These are phyloP conservation scores for Solanum lycopersicoides DNA, from an alignment of 257 asterid genomes.

Conservation along the genomic window DNA sequence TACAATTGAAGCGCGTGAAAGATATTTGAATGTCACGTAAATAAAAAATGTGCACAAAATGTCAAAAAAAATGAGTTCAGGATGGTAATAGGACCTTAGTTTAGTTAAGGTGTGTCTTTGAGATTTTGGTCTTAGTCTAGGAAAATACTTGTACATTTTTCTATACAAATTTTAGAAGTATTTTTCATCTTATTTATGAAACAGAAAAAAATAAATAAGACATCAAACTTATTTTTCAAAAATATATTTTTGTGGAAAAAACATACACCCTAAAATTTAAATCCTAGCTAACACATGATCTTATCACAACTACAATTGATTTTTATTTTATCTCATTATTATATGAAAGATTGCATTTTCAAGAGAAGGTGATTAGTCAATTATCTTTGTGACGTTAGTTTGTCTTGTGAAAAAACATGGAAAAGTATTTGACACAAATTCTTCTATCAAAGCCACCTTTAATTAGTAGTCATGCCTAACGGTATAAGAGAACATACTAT, in stretches of 20 bases:
- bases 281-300: background rate
- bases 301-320: background rate
- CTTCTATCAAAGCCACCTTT: background rate
- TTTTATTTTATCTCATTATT: background rate
- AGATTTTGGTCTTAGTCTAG: too few relatives aligned
- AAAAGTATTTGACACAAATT: background rate
- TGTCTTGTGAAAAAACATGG: background rate
- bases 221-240: background rate
- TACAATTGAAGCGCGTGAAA: too few relatives aligned
- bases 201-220: background rate
- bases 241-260: background rate
- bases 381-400: background rate
- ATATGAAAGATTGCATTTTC: background rate
- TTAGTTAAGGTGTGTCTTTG: accelerated
- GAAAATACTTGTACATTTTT: too few relatives aligned
- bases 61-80: too few relatives aligned
- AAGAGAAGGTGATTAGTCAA: background rate
- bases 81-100: too few relatives aligned
- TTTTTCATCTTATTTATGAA: background rate
- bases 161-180: background rate
- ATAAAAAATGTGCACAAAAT: too few relatives aligned
- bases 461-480: background rate
- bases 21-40: too few relatives aligned
- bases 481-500: background rate
- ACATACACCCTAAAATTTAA: background rate